Percentiles rank a stretch among this genome's conserved stretches.
Evolutionary conservation across 805 yeast species (phyloP).

Genomic region (Priceomyces carsonii): DNA sequence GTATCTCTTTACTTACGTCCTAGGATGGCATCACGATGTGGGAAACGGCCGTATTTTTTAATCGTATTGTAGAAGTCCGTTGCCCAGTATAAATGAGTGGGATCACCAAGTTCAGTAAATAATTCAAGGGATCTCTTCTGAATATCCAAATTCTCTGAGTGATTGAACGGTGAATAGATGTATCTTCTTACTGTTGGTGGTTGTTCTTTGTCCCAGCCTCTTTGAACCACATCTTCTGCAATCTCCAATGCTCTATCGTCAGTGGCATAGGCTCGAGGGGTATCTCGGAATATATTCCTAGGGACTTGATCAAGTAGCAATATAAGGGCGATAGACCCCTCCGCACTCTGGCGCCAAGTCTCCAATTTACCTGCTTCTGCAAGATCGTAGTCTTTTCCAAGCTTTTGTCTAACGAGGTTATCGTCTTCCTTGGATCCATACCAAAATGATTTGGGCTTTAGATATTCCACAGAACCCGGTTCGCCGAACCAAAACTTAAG

Average conservation of each 20-base stretch:
- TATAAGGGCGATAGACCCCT: constrained; percentile 6
- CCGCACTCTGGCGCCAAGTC: constrained; percentile 1
- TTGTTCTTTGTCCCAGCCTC: constrained; percentile 8
- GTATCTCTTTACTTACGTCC: too few relatives aligned
- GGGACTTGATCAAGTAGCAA: constrained; percentile 9
- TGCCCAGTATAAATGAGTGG: constrained; percentile 7
- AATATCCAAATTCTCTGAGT: constrained; percentile 5
- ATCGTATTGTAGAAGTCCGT: constrained; percentile 3
- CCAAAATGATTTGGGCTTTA: constrained; percentile 8
- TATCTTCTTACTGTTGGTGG: constrained; percentile 3
- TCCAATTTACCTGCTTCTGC: constrained; percentile 3
- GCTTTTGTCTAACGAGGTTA: constrained; percentile 1
- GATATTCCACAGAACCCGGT: not conserved
- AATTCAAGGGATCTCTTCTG: constrained; percentile 5
- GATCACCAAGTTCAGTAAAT: constrained; percentile 7
- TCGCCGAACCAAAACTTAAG: constrained; percentile 8
- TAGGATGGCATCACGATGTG: constrained; percentile 9
- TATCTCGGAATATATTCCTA: constrained; percentile 5
- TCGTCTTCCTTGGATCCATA: constrained; percentile 6
- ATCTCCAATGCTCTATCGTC: constrained; percentile 6
- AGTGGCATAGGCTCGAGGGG: constrained; percentile 6
- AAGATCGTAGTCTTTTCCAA: constrained; percentile 5
- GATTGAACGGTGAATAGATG: constrained; percentile 6
- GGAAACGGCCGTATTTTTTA: constrained; percentile 4
- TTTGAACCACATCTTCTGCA: constrained; percentile 3